phyloP scores from a whole-genome alignment of 2,329 filamentous ascomycete genomes.

The Incumbomyces lentus region DNA sequence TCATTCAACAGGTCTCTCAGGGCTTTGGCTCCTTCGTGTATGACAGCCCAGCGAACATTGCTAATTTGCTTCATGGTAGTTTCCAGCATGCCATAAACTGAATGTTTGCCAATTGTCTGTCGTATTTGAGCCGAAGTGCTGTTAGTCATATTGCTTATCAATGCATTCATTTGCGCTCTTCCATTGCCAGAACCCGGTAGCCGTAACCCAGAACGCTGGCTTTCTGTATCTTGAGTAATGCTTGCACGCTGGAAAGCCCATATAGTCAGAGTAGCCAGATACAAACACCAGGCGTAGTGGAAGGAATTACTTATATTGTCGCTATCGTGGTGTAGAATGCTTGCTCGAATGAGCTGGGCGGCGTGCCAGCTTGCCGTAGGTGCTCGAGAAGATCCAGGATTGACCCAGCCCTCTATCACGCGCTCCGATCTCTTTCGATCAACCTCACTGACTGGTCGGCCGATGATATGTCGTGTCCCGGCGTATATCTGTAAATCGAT shows the following conservation, averaged over 20 bases:
- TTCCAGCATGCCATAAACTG: constrained; percentile 44
- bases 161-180: constrained; percentile 25
- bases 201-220: constrained; percentile 3
- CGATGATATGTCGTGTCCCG: constrained; percentile 49
- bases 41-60: constrained; percentile 51
- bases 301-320: constrained; percentile 46
- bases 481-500: constrained; percentile 54
- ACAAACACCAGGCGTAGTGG: constrained; percentile 54
- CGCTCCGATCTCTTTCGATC: constrained; percentile 44
- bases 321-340: constrained; percentile 39
- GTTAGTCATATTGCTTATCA: constrained; percentile 28
- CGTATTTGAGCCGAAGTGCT: constrained; percentile 27
- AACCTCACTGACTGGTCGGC: constrained; percentile 40
- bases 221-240: constrained; percentile 23
- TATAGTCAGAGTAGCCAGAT: constrained; percentile 47
- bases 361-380: constrained; percentile 44
- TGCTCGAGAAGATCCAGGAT: constrained; percentile 24
- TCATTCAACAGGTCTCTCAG: constrained; percentile 24
- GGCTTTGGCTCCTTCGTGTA: constrained; percentile 52
- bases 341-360: constrained; percentile 42
- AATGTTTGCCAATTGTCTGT: constrained; percentile 34
- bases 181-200: constrained; percentile 12
- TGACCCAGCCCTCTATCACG: constrained; percentile 43
- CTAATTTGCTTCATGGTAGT: constrained; percentile 47
- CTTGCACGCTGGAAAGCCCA: constrained; percentile 47